Evolutionary conservation across 768 basidiomycete species (phyloP).

Genomic region (Mrakia blollopis): DNA sequence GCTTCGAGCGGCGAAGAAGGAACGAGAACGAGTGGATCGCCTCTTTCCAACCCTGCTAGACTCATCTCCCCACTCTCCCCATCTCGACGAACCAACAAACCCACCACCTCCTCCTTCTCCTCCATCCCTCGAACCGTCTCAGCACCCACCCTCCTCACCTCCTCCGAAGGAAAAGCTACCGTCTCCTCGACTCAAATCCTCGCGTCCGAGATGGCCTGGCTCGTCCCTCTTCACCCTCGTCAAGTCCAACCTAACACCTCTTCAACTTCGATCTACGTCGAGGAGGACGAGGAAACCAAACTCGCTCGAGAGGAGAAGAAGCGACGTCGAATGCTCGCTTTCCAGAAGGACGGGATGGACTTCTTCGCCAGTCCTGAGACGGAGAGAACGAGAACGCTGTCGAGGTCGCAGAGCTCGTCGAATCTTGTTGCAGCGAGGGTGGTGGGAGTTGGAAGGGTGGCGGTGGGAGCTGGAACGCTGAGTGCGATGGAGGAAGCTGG

Average conservation of each 20-base stretch:
- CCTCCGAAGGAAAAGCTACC: conserved; percentile 9
- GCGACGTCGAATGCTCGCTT: conserved; percentile 12
- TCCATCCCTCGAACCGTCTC: conserved; percentile 27
- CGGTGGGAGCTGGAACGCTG: conserved; percentile 15
- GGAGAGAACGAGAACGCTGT: not conserved
- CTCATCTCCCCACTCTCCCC: not conserved
- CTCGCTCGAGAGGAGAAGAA: conserved; percentile 12
- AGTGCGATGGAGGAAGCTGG: conserved; percentile 13
- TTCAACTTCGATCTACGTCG: not conserved
- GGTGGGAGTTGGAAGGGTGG: conserved; percentile 24
- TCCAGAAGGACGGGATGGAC: conserved; percentile 14
- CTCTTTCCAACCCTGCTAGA: not conserved
- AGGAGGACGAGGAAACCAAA: conserved; percentile 11
- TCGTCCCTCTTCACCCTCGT: conserved; percentile 5
- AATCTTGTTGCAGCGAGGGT: conserved; percentile 14
- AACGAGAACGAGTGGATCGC: not conserved
- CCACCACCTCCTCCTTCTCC: not conserved
- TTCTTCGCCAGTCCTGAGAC: conserved; percentile 12
- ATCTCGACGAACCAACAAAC: not conserved
- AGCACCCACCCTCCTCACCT: conserved; percentile 24
- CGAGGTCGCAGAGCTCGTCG: not conserved
- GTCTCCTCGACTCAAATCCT: conserved; percentile 24
- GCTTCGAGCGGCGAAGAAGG: conserved; percentile 1
- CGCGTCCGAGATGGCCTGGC: conserved; percentile 28
- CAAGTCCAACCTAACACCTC: not conserved